Percentiles rank a stretch among this genome's conserved stretches.
Conservation (phyloP, 1,284 basidiomycete species). For the Cryptococcus sp. region DNA sequence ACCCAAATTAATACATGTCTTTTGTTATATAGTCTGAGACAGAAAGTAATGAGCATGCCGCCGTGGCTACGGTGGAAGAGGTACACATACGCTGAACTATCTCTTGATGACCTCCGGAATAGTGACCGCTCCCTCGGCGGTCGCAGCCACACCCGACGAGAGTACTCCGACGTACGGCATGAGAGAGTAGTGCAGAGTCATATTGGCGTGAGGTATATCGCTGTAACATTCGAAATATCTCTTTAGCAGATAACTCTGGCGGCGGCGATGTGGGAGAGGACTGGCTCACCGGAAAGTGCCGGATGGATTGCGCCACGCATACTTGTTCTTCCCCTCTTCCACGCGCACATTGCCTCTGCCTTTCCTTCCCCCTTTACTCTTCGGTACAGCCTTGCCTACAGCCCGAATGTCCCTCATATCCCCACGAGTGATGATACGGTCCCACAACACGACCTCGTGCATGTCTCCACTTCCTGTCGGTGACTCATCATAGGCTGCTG, state of each 20-base stretch:
- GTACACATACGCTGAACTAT: slow-evolving; percentile 6
- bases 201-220: slow-evolving; percentile 43
- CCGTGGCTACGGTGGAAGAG: not conserved
- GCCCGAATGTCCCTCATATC: slow-evolving; percentile 44
- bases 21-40: not conserved
- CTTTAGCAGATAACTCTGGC: not conserved
- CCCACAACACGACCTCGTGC: slow-evolving; percentile 55
- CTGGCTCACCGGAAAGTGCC: slow-evolving; percentile 50
- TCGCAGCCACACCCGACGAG: slow-evolving; percentile 49
- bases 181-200: slow-evolving; percentile 52
- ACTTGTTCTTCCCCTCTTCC: slow-evolving; percentile 47
- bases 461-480: slow-evolving; percentile 9
- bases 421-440: slow-evolving; percentile 48
- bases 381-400: slow-evolving; percentile 34
- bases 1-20: not conserved
- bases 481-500: slow-evolving; percentile 45
- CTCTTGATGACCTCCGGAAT: slow-evolving; percentile 33
- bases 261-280: not conserved
- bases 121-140: slow-evolving; percentile 37
- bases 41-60: not conserved
- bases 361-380: slow-evolving; percentile 26
- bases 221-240: slow-evolving; percentile 19
- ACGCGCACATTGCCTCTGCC: slow-evolving; percentile 43
- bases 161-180: slow-evolving; percentile 55
- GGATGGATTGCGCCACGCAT: slow-evolving; percentile 46